These are phyloP conservation scores for Chrysoporthe deuterocubensis DNA, from an alignment of 2,329 filamentous ascomycete species.

Conservation along the genomic window DNA sequence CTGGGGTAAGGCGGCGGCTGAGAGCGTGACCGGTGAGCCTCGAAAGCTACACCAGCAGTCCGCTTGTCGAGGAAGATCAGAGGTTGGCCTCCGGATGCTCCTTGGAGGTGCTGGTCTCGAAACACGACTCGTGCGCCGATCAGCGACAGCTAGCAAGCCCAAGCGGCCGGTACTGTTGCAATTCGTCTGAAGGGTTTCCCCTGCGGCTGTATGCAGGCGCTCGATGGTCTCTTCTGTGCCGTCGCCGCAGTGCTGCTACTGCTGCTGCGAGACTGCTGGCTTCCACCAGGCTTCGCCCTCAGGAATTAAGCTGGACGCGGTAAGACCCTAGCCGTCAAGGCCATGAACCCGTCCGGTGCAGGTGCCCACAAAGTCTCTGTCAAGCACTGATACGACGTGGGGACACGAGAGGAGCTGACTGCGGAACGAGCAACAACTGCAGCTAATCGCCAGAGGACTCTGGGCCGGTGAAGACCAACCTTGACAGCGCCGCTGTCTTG, in stretches of 20 bases:
- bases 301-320: not conserved
- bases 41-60: not conserved
- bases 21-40: conserved; percentile 14
- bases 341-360: conserved; percentile 1
- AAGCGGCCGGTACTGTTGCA: no score
- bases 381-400: conserved; percentile 22
- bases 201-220: not conserved
- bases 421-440: conserved; percentile 14
- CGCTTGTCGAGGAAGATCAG: not conserved
- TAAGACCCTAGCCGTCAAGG: not conserved
- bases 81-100: not conserved
- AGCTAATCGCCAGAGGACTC: conserved; percentile 17
- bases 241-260: not conserved
- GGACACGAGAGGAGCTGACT: conserved; percentile 20
- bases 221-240: not conserved
- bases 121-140: not conserved
- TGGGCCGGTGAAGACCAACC: conserved; percentile 24
- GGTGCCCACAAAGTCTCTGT: conserved; percentile 11
- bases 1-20: conserved; percentile 22
- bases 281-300: not conserved
- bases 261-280: not conserved
- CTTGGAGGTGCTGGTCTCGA: not conserved
- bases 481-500: conserved; percentile 21
- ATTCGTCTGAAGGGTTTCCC: not conserved
- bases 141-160: not conserved